Percentiles rank a stretch among this genome's conserved stretches.
Conservation (phyloP, 1,284 basidiomycete genomes). For the Malassezia yamatoensis region DNA sequence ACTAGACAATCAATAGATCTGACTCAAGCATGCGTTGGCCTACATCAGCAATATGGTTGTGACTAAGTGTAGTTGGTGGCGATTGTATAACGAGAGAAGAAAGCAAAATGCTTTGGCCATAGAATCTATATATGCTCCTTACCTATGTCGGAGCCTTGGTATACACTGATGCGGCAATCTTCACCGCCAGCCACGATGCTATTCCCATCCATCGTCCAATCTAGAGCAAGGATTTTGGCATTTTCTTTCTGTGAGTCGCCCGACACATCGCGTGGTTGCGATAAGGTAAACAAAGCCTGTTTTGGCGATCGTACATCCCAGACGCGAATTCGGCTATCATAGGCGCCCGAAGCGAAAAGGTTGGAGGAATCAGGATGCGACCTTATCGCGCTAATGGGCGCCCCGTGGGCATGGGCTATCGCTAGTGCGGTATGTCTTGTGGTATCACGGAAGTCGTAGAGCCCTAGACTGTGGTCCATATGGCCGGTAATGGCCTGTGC, state of each 20-base stretch:
- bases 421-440: conserved; percentile 17
- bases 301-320: conserved; percentile 37
- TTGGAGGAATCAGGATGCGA: conserved; percentile 27
- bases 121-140: conserved; percentile 2
- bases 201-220: conserved; percentile 36
- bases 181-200: conserved; percentile 39
- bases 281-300: conserved; percentile 39
- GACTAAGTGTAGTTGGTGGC: too few relatives aligned
- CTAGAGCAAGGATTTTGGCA: conserved; percentile 31
- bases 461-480: conserved; percentile 32
- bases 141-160: conserved; percentile 8
- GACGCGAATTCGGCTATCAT: conserved; percentile 31
- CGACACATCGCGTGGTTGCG: conserved; percentile 5
- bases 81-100: too few relatives aligned
- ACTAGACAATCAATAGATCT: too few relatives aligned
- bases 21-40: too few relatives aligned
- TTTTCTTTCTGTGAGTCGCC: not conserved
- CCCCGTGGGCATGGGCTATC: conserved; percentile 27
- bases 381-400: conserved; percentile 23
- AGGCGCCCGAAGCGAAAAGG: conserved; percentile 27
- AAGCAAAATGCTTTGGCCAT: too few relatives aligned
- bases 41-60: too few relatives aligned
- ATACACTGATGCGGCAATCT: conserved; percentile 24
- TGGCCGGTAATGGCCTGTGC: conserved; percentile 25
- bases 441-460: conserved; percentile 35